phyloP scores from a whole-genome alignment of 768 basidiomycete species.

The Myochromella boudieri region DNA sequence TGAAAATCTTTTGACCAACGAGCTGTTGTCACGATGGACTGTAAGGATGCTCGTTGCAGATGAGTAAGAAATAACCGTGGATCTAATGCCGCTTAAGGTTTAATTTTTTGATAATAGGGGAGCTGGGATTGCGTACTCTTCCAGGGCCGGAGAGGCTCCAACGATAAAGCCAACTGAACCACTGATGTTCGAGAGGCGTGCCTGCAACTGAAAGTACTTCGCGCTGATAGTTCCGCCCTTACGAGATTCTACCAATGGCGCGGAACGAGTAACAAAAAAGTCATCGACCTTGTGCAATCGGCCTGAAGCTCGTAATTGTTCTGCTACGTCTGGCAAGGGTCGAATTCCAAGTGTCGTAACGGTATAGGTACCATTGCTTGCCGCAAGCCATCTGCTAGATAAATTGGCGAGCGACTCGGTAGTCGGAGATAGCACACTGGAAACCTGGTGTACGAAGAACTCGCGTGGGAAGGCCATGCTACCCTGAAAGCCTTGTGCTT shows the following conservation, averaged over 20 bases:
- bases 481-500: slow-evolving; percentile 3
- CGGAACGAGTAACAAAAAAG: not conserved
- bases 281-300: not conserved
- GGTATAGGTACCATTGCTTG: not conserved
- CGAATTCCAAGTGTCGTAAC: not conserved
- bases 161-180: slow-evolving; percentile 2
- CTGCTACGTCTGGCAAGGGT: not conserved
- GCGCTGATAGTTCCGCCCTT: not conserved
- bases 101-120: not conserved
- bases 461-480: slow-evolving; percentile 1
- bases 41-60: not conserved
- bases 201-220: not conserved
- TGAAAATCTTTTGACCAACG: not conserved
- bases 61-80: not conserved
- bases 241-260: not conserved
- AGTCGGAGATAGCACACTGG: not conserved
- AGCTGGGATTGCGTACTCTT: not conserved
- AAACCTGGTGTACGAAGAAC: not conserved
- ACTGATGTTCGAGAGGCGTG: slow-evolving; percentile 2
- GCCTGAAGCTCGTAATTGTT: not conserved
- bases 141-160: not conserved
- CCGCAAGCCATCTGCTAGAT: not conserved
- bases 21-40: not conserved
- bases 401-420: not conserved
- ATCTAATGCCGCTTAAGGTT: not conserved